Base-by-base conservation (phyloP, 257 asterid genomes). In the Agastache rugosa region DNA sequence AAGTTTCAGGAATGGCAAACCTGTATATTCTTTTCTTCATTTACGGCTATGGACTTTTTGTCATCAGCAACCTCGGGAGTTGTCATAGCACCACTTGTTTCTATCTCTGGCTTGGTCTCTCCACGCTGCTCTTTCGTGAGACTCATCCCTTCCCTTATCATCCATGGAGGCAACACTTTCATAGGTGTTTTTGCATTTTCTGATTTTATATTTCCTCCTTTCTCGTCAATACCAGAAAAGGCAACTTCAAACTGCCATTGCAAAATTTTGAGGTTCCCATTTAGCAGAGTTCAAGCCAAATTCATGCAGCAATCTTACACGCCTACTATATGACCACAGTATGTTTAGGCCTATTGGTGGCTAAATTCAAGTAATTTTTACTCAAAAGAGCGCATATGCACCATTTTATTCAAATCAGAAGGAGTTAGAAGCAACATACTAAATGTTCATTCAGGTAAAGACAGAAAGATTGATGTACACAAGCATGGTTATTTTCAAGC, bases 121-220 rank as follows among this genome's bases (percentile, higher is more conserved):
- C 98, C 99, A 14, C 88, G 92, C 74, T 92, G 99, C 89, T 90
- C 99, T 77, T 80, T 86, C 11, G 96, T 85, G 64, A 90, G 93
- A 69, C 70, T 88, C 99, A 95, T 95, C 63, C 99, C 98, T 71
- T 85, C 85, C 80, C 58, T 90, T 31, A 91, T 88, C 98, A 95
- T 90, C 99, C 98, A 95, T 11, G 98, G 96, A 72, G 98, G 98
- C 85, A 91, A 86, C 42, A 89, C 87, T 87, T 95, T 92, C 85
- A 67, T 77, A 37, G 93, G 92, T 37, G 86, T 42, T 74, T 31
- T 82, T 55, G 83, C 61, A 78, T 79, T 80, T 76, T 80, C 87
- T 25, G 88, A 74, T 81, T 86, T 87, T 65, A 79, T 72, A 67
- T 51, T 42, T 37, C 81, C 81, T 74, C 91, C 99, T 73, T 87